A percentile compares a stretch with the other conserved stretches of the same genome.
phyloP scores from a whole-genome alignment of 2,329 filamentous ascomycete genomes.

The Colletotrichum abscissum region DNA sequence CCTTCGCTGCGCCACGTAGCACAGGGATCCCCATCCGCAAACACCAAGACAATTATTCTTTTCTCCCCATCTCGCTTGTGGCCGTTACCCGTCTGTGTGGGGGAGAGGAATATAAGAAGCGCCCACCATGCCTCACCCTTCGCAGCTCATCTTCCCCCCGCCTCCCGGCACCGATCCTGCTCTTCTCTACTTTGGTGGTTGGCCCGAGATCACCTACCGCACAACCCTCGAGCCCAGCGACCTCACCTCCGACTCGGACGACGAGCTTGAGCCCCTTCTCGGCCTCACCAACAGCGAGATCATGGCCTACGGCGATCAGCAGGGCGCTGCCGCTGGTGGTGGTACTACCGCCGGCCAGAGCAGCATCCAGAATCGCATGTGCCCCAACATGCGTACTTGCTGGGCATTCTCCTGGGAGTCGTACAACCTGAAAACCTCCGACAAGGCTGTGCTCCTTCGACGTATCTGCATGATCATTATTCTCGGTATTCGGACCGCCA shows the following conservation, averaged over 20 bases:
- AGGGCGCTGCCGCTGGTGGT: not conserved
- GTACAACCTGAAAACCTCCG: conserved; percentile 23
- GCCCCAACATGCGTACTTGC: conserved; percentile 29
- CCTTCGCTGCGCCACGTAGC: not conserved
- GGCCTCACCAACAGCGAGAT: not conserved
- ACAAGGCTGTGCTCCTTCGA: conserved; percentile 17
- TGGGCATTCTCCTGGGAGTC: conserved; percentile 31
- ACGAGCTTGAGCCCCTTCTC: not conserved
- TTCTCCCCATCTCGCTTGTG: not conserved
- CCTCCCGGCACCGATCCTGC: conserved; percentile 2
- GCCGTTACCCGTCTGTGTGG: not conserved
- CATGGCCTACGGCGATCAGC: not conserved
- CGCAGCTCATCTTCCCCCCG: conserved; percentile 5
- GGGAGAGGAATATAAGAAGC: not conserved
- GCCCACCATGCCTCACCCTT: not conserved
- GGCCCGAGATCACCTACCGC: not conserved
- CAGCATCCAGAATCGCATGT: conserved; percentile 18
- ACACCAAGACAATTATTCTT: not conserved
- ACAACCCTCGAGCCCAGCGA: not conserved
- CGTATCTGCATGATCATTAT: conserved; percentile 31
- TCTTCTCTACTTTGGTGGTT: not conserved
- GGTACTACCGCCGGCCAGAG: not conserved
- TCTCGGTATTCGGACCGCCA: conserved; percentile 21
- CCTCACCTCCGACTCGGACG: not conserved
- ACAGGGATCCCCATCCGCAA: not conserved